Evolutionary conservation across 2,329 filamentous ascomycete species (phyloP), one percentile per base, ranked within the genome.

Genomic region (Colletotrichum camelliae): DNA sequence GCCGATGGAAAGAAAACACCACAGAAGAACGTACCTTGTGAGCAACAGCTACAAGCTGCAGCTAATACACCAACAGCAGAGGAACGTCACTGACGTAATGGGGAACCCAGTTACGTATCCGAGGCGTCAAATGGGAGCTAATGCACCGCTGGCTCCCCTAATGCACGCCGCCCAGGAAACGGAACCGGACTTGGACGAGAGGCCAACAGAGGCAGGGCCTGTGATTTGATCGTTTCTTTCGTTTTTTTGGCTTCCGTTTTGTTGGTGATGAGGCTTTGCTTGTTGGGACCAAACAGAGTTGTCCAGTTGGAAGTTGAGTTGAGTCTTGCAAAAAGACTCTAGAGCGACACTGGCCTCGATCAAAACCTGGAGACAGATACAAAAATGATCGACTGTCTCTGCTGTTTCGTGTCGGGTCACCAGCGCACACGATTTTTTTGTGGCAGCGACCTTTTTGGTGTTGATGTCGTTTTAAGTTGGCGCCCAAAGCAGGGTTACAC

Each of bases 81-180:
- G 65, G 65, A 67, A 27, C 66, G 52, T 57, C 66, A 52, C 66
- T 68, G 66, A 68, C 66, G 66, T 68, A 68, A 68, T 80, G 79
- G 77, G 78, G 4, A 31, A 18, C 33, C 60, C 33, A 39, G 57
- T 43, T 66, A 69, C 74, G 58, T 66, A 76, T 66, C 60, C 24
- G 70, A 35, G 70, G 74, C 74, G 74, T 73, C 70, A 62, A 58
- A 33, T 58, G 48, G 66, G 60, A 74, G 70, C 58, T 70, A 74
- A 67, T 24, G 69, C 57, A 35, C 39, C 37, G 52, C 21, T 37
- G 15, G 52, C 7, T n/a, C 69, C 31, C 48, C 71, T 74, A 60
- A 66, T 74, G 72, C 72, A 74, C 71, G 57, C 71, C 66, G 57
- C 33, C 68, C 31, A 65, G 18, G 48, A 62, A 67, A 72, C 73